phyloP scores from a whole-genome alignment of 805 yeast genomes.

The Phaffomyces opuntiae region DNA sequence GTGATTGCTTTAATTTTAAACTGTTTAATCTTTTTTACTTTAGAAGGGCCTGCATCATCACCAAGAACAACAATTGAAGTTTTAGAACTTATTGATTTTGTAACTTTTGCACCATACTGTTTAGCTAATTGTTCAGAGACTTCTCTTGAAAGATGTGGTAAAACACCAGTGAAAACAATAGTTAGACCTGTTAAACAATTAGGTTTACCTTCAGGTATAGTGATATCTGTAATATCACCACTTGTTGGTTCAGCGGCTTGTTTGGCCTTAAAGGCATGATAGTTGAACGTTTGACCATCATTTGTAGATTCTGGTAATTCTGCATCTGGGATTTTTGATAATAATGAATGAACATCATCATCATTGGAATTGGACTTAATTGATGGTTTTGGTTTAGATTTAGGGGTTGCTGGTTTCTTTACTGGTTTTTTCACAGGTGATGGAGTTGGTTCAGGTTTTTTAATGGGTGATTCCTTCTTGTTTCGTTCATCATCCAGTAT shows the following conservation, averaged over 20 bases:
- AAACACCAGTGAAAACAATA: slow-evolving; percentile 86
- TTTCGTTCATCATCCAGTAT: background rate
- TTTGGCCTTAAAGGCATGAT: slow-evolving; percentile 49
- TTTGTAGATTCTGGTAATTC: slow-evolving; percentile 44
- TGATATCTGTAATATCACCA: slow-evolving; percentile 31
- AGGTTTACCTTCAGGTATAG: slow-evolving; percentile 75
- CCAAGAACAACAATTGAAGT: slow-evolving; percentile 90
- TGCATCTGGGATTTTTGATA: slow-evolving; percentile 68
- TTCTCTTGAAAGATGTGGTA: slow-evolving; percentile 74
- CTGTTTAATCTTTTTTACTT: slow-evolving; percentile 71
- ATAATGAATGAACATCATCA: slow-evolving; percentile 44
- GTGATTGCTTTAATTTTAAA: slow-evolving; percentile 72
- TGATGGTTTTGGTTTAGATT: background rate
- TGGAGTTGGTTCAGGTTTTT: background rate
- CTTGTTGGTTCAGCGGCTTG: slow-evolving; percentile 28
- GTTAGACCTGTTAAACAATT: slow-evolving; percentile 85
- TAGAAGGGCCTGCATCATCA: slow-evolving; percentile 95
- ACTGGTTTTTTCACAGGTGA: background rate
- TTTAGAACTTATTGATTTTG: slow-evolving; percentile 75
- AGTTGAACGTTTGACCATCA: slow-evolving; percentile 35
- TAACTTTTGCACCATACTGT: slow-evolving; percentile 85
- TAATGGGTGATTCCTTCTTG: background rate
- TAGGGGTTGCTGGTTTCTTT: background rate
- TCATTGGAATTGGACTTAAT: slow-evolving; percentile 10
- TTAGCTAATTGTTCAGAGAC: slow-evolving; percentile 73